These are phyloP conservation scores for Dothistroma pini DNA, from an alignment of 2,329 filamentous ascomycete genomes.

Conservation along the genomic window DNA sequence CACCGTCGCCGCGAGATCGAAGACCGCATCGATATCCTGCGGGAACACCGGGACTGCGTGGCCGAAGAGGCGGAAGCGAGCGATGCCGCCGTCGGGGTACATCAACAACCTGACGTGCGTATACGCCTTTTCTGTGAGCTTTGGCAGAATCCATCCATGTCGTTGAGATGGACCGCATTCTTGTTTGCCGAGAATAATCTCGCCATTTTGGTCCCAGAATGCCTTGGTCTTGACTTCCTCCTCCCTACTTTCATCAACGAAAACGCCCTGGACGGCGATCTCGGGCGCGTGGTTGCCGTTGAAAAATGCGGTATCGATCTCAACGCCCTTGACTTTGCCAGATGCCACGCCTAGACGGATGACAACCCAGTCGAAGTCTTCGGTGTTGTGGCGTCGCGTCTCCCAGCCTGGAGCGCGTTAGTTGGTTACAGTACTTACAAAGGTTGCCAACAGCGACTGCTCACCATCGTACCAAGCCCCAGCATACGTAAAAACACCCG, in stretches of 20 bases:
- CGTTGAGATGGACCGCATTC: slow-evolving; percentile 71
- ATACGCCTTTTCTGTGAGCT: slow-evolving; percentile 60
- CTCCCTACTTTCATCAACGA: slow-evolving; percentile 60
- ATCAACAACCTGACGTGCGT: slow-evolving; percentile 78
- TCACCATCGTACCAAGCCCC: slow-evolving; percentile 61
- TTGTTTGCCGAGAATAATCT: slow-evolving; percentile 64
- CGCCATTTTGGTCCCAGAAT: slow-evolving; percentile 52
- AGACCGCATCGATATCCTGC: slow-evolving; percentile 58
- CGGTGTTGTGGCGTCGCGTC: slow-evolving; percentile 57
- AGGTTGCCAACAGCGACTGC: too few species aligned
- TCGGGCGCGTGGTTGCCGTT: slow-evolving; percentile 77
- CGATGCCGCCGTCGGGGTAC: slow-evolving; percentile 83
- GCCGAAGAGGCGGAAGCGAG: slow-evolving; percentile 73
- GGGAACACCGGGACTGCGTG: slow-evolving; percentile 74
- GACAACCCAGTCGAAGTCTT: slow-evolving; percentile 58
- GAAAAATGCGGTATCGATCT: slow-evolving; percentile 80
- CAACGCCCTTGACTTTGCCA: slow-evolving; percentile 68
- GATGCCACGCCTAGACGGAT: slow-evolving; percentile 60
- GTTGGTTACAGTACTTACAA: too few species aligned
- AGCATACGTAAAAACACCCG: slow-evolving; percentile 56
- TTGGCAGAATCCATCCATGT: slow-evolving; percentile 67
- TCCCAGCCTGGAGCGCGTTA: slow-evolving; percentile 45
- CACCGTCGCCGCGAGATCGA: slow-evolving; percentile 73
- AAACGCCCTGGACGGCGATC: slow-evolving; percentile 73
- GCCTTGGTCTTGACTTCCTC: slow-evolving; percentile 52